phyloP scores from a whole-genome alignment of 371 early-diverging fungal genomes.

The Apophysomyces ossiformis region DNA sequence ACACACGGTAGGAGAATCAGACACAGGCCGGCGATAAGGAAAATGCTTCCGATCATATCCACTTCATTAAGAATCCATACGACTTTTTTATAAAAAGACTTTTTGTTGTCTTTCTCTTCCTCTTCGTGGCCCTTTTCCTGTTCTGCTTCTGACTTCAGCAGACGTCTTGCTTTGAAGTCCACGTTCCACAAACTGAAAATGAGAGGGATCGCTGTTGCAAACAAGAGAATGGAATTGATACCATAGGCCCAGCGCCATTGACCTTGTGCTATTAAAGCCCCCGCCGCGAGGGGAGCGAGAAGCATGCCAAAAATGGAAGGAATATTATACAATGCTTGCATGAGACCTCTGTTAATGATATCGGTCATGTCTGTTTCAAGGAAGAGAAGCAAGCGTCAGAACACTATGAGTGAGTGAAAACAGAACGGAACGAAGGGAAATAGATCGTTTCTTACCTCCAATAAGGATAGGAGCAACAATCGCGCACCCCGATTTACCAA shows the following conservation, averaged over 20 bases:
- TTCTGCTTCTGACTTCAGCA: background rate
- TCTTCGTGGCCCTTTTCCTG: background rate
- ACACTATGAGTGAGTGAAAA: no score
- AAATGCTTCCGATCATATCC: conserved; percentile 47
- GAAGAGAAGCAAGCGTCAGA: background rate
- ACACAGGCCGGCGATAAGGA: conserved; percentile 39
- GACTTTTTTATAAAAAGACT: conserved; percentile 5
- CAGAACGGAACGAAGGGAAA: no score
- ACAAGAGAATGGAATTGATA: conserved; percentile 33
- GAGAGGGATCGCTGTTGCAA: conserved; percentile 21
- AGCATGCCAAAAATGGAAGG: conserved; percentile 37
- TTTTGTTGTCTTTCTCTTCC: background rate
- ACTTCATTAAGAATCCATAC: conserved; percentile 39
- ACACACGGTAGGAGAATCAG: conserved; percentile 46
- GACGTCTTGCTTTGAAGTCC: conserved; percentile 22
- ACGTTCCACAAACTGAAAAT: conserved; percentile 25
- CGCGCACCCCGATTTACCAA: conserved; percentile 38
- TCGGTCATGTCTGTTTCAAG: conserved; percentile 35
- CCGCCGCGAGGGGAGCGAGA: conserved; percentile 34
- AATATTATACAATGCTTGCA: conserved; percentile 39
- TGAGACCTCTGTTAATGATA: conserved; percentile 41
- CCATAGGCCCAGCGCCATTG: conserved; percentile 37
- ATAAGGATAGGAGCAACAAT: conserved; percentile 42
- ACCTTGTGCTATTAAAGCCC: conserved; percentile 17
- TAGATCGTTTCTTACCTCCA: conserved; percentile 31